Conservation (phyloP, 352 stramenopile genomes). For the Pythium insidiosum region DNA sequence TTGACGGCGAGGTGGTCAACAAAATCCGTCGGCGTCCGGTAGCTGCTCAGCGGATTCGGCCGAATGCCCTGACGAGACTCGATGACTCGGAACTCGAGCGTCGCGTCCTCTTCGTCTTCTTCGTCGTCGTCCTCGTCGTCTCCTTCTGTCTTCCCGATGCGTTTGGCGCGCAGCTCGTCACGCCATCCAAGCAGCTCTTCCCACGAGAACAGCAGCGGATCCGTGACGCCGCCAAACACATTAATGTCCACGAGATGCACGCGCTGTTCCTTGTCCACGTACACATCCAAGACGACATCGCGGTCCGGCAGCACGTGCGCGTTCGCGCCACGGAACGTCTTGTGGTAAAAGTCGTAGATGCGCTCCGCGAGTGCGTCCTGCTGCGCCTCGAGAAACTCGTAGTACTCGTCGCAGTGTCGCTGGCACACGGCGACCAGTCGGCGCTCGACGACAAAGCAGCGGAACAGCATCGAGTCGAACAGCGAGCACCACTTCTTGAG, state of each 20-base stretch:
- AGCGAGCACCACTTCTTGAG: constrained; percentile 95
- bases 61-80: constrained; percentile 54
- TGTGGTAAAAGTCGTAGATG: constrained; percentile 60
- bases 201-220: constrained; percentile 93
- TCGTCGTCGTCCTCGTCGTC: constrained; percentile 3
- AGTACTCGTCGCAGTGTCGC: constrained; percentile 89
- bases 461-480: constrained; percentile 93
- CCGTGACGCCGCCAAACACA: constrained; percentile 88
- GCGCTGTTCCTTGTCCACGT: constrained; percentile 89
- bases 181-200: constrained; percentile 56
- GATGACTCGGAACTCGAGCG: constrained; percentile 75
- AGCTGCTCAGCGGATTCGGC: constrained; percentile 60
- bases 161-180: constrained; percentile 11
- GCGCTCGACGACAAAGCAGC: constrained; percentile 86
- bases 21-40: constrained; percentile 80
- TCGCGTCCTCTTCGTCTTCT: constrained; percentile 27
- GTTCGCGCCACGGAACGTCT: constrained; percentile 25
- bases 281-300: constrained; percentile 92
- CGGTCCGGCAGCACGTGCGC: constrained; percentile 44
- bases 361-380: constrained; percentile 58
- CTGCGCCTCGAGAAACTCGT: constrained; percentile 79
- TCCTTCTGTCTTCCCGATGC: neutral
- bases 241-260: constrained; percentile 95
- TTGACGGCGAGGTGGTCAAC: constrained; percentile 66
- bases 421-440: constrained; percentile 87